phyloP scores from a whole-genome alignment of 1,139 yeast species.

The Blastobotrys persicus region DNA sequence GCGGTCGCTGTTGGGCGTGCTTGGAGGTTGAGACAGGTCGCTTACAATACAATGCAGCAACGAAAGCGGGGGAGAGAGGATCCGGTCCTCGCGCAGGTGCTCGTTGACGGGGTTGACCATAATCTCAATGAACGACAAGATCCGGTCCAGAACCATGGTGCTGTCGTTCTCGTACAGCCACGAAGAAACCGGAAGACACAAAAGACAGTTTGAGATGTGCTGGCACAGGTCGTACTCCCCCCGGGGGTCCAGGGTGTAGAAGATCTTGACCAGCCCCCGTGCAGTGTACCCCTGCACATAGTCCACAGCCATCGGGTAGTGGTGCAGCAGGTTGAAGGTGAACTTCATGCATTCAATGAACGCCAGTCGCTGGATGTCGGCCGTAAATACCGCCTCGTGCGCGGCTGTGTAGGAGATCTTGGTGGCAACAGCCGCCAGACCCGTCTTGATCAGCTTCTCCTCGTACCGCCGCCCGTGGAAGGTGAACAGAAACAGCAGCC shows the following conservation, averaged over 20 bases:
- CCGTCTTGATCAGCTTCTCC: conserved; percentile 17
- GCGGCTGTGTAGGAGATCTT: conserved; percentile 13
- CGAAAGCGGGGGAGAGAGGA: conserved; percentile 20
- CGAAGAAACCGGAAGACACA: conserved; percentile 18
- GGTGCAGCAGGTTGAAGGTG: conserved; percentile 26
- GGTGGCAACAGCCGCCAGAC: conserved; percentile 18
- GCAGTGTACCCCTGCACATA: conserved; percentile 17
- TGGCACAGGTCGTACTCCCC: conserved; percentile 16
- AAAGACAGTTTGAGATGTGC: conserved; percentile 22
- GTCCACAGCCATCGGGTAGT: conserved; percentile 20
- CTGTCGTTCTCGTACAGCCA: conserved; percentile 19
- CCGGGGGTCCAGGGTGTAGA: conserved; percentile 15
- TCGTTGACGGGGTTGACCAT: conserved; percentile 15
- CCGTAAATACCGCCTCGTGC: conserved; percentile 2
- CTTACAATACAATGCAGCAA: conserved; percentile 19
- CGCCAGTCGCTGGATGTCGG: conserved; percentile 14
- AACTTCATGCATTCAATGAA: conserved; percentile 26
- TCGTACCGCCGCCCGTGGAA: conserved; percentile 21
- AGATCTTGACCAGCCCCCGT: conserved; percentile 17
- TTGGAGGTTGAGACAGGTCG: conserved; percentile 9
- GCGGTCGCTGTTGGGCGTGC: conserved; percentile 3
- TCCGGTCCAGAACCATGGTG: conserved; percentile 9
- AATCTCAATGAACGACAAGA: conserved; percentile 15
- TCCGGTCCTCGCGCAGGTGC: conserved; percentile 17
- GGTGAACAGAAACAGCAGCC: conserved; percentile 26